Evolutionary conservation across 2,329 filamentous ascomycete genomes (phyloP).

Genomic region (Nemania sp.): DNA sequence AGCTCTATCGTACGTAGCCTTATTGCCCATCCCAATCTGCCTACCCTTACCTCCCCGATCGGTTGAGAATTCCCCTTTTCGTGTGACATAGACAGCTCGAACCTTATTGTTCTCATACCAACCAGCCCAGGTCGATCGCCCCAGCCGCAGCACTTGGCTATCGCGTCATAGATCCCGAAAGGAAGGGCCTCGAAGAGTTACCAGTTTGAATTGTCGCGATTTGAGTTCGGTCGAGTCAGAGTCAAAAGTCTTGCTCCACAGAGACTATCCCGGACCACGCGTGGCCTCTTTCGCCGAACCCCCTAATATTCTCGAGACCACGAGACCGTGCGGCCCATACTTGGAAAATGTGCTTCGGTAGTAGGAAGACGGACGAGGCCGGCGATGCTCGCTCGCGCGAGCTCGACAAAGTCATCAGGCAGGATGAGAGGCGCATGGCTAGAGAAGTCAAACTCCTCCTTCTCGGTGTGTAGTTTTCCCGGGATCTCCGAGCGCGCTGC

Average conservation of each 20-base stretch:
- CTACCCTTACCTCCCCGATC: not conserved
- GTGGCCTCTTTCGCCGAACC: conserved; percentile 17
- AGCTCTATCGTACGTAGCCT: conserved; percentile 21
- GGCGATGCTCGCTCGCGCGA: conserved; percentile 72
- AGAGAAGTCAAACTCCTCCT: conserved; percentile 94
- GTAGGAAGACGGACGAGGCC: conserved; percentile 63
- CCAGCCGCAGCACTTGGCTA: conserved; percentile 7
- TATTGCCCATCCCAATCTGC: conserved; percentile 14
- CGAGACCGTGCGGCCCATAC: conserved; percentile 21
- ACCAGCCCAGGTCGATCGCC: conserved; percentile 12
- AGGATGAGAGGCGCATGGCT: conserved; percentile 87
- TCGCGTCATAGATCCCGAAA: conserved; percentile 17
- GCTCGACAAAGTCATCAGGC: conserved; percentile 86
- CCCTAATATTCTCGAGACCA: conserved; percentile 18
- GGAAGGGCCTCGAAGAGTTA: conserved; percentile 4
- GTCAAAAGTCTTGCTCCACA: conserved; percentile 17
- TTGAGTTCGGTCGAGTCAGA: conserved; percentile 23
- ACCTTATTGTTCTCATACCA: conserved; percentile 21
- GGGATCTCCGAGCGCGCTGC: conserved; percentile 29
- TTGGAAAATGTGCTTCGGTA: conserved; percentile 72
- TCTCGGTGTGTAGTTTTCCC: conserved; percentile 73
- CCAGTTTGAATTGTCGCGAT: conserved; percentile 8
- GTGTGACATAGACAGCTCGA: conserved; percentile 27
- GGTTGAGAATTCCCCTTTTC: conserved; percentile 11
- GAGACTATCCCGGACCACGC: conserved; percentile 15